Base-by-base conservation (phyloP, 768 basidiomycete genomes). In the Boletus sp. region DNA sequence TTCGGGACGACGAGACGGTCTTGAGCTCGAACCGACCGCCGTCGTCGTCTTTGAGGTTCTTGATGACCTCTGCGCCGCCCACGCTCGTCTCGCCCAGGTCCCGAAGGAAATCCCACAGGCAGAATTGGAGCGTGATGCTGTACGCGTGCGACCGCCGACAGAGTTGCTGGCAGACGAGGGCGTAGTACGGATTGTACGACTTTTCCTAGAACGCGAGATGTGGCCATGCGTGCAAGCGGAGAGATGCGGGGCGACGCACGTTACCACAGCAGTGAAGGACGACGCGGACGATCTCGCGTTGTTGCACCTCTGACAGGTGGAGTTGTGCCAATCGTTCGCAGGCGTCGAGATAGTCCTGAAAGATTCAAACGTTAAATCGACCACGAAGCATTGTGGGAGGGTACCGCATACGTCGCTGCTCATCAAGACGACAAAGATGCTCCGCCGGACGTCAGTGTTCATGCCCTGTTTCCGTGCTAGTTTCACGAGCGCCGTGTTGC, bases 391-490 rank as follows among this genome's bases (percentile, higher is more conserved):
- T 29, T 29, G 0, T 6, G n/a, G 14, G 28, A 32, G 50, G 12
- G 29, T 1, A 37, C 24, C 7, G 74, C 86, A 61, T 67, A 96
- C 96, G 67, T 96, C 93, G 63, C 92, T 91, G 67, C 91, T 96
- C 94, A 98, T 97, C 36, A 98, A 74, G 12, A 95, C 89, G 15
- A 94, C 85, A 67, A 99, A 99, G 51, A 98, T 86, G 54, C 89
- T 87, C 59, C 93, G 79, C 37, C 96, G 82, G 39, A 98, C 87
- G 64, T 98, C 97, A 2, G 95, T 98, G 67, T 99, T 99, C 96
- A 99, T 98, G 20, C 97, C 97, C 70, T 99, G 97, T 68, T 86
- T 89, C 62, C 85, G 81, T 5, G 97, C 96, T n/a, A 98, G 79
- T 63, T 86, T 88, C 39, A 88, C 61, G 33, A 98, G 76, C 5